A percentile compares a stretch with the other conserved stretches of the same genome.
phyloP scores from a whole-genome alignment of 352 stramenopile species.

The Blastocystis sp. region DNA sequence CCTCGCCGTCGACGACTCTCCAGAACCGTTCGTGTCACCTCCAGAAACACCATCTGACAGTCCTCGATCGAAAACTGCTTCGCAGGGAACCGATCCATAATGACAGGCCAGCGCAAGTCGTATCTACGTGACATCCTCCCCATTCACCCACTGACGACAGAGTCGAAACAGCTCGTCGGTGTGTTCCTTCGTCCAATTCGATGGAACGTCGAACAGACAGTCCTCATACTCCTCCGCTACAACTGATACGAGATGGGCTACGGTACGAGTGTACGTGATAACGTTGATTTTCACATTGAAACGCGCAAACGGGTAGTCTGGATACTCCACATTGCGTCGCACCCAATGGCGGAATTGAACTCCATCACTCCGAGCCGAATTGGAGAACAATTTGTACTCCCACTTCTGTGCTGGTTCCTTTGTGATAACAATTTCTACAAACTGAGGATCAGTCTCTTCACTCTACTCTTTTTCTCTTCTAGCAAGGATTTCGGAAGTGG shows the following conservation, averaged over 20 bases:
- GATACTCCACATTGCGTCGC: slow-evolving; percentile 34
- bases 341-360: slow-evolving; percentile 49
- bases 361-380: slow-evolving; percentile 10
- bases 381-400: neutral
- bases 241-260: neutral
- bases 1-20: neutral
- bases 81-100: slow-evolving; percentile 21
- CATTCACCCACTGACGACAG: neutral
- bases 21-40: neutral
- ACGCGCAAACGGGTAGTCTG: slow-evolving; percentile 54
- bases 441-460: neutral
- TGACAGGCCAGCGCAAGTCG: slow-evolving; percentile 56
- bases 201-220: neutral
- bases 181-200: slow-evolving; percentile 16
- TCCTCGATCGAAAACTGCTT: slow-evolving; percentile 22
- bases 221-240: slow-evolving; percentile 55
- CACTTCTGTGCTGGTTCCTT: slow-evolving; percentile 8
- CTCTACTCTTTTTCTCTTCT: slow-evolving; percentile 24
- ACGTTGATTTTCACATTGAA: slow-evolving; percentile 55
- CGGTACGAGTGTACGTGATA: slow-evolving; percentile 34
- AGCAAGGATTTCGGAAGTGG: neutral
- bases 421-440: neutral
- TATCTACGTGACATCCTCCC: neutral
- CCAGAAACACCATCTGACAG: neutral
- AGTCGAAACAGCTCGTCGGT: slow-evolving; percentile 55